A percentile compares a stretch with the other conserved stretches of the same genome.
Conservation (phyloP, 2,329 filamentous ascomycete species). For the Paracorniculantispora psalliotae region DNA sequence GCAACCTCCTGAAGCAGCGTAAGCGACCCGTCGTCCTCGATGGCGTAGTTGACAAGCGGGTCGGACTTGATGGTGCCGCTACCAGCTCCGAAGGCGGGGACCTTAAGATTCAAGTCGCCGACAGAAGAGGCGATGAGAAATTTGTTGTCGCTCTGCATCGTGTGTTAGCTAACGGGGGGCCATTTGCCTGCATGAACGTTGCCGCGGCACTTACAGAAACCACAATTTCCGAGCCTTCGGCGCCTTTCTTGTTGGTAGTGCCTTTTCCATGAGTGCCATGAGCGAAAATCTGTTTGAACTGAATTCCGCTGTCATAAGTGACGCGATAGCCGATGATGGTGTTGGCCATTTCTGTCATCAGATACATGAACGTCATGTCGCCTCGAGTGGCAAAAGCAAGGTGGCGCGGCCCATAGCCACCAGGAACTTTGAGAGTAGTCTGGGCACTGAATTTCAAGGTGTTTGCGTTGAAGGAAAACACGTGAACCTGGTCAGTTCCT, state of each 20-base stretch:
- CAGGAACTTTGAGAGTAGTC: slow-evolving; percentile 35
- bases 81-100: slow-evolving; percentile 38
- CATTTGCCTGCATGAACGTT: not conserved
- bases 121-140: slow-evolving; percentile 66
- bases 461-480: slow-evolving; percentile 44
- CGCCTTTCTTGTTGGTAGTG: slow-evolving; percentile 33
- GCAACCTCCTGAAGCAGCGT: slow-evolving; percentile 52
- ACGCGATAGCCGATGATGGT: slow-evolving; percentile 52
- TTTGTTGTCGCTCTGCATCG: slow-evolving; percentile 48
- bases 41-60: slow-evolving; percentile 57
- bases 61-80: slow-evolving; percentile 50
- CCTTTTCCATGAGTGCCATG: slow-evolving; percentile 45
- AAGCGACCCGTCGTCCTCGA: slow-evolving; percentile 49
- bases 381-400: slow-evolving; percentile 47
- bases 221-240: slow-evolving; percentile 50
- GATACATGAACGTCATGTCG: slow-evolving; percentile 49
- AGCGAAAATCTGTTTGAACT: slow-evolving; percentile 42
- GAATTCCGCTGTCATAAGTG: slow-evolving; percentile 41
- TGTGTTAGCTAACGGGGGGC: not conserved
- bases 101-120: slow-evolving; percentile 50
- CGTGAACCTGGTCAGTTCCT: slow-evolving; percentile 56
- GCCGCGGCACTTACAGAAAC: slow-evolving; percentile 47
- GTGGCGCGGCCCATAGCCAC: slow-evolving; percentile 61
- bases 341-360: slow-evolving; percentile 56
- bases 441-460: slow-evolving; percentile 37